Conservation (phyloP, 2,329 filamentous ascomycete species). For the Macrophomina pseudophaseolina region DNA sequence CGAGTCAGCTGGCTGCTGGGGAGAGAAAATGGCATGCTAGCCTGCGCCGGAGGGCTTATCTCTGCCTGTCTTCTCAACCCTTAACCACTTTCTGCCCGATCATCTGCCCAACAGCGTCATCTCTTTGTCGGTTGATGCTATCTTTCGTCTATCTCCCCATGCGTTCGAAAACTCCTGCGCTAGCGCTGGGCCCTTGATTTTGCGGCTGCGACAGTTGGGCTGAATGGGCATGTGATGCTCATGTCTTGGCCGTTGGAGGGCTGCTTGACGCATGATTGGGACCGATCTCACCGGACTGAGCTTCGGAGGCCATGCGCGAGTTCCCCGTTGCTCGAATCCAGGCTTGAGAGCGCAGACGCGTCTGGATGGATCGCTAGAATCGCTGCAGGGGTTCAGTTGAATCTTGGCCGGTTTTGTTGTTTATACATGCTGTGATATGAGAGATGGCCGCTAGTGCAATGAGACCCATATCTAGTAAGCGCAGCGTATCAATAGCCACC, state of each 20-base stretch:
- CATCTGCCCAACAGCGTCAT: constrained; percentile 2
- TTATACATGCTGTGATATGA: no score
- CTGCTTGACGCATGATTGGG: background rate
- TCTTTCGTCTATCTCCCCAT: background rate
- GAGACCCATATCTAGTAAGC: no score
- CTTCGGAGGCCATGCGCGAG: background rate
- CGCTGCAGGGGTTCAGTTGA: no score
- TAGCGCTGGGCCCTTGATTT: constrained; percentile 5
- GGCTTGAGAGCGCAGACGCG: no score
- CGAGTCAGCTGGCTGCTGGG: constrained; percentile 2
- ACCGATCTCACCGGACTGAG: background rate
- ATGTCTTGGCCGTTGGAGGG: background rate
- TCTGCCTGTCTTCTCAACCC: background rate
- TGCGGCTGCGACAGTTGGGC: background rate
- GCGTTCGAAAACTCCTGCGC: background rate
- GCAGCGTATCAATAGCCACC: no score
- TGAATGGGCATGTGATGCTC: background rate
- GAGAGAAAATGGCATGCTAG: background rate
- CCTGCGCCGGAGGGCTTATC: background rate
- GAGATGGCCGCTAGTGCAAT: no score
- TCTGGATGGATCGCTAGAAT: no score
- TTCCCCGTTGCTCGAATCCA: background rate
- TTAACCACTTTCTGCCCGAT: constrained; percentile 11
- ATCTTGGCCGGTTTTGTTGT: background rate
- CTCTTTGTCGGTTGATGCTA: background rate